Evolutionary conservation across 345 rosid genomes (phyloP).

Genomic region (Citrus medica): DNA sequence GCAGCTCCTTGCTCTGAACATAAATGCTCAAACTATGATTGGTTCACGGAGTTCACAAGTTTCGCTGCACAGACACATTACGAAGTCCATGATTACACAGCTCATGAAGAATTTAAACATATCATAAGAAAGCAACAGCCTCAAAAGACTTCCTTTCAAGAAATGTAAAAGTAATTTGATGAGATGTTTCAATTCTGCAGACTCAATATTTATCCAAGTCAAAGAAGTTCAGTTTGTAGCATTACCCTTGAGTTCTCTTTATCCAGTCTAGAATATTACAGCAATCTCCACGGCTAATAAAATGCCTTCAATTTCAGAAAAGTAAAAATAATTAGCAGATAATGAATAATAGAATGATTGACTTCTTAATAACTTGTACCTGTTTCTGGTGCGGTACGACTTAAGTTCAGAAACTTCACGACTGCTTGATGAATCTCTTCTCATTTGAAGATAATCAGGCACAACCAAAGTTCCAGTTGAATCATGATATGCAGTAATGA

Average conservation of each 20-base stretch:
- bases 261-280: conserved; percentile 64
- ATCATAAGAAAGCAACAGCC: not conserved
- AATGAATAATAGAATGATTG: not conserved
- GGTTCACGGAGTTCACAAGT: not conserved
- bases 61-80: conserved; percentile 4
- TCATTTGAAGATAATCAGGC: conserved; percentile 59
- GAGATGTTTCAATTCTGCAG: not conserved
- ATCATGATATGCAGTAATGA: conserved; percentile 55
- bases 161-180: not conserved
- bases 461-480: conserved; percentile 43
- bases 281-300: conserved; percentile 60
- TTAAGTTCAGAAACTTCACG: conserved; percentile 59
- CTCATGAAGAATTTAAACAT: not conserved
- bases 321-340: not conserved
- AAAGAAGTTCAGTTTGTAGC: not conserved
- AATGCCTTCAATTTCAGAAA: conserved; percentile 50
- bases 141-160: not conserved
- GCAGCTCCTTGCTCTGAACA: not conserved
- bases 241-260: conserved; percentile 29
- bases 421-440: conserved; percentile 42
- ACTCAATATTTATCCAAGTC: not conserved
- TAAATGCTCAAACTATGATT: not conserved
- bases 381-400: conserved; percentile 58
- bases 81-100: not conserved
- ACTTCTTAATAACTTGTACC: conserved; percentile 35